Evolutionary conservation across 164 flowering plant species (phyloP).

Genomic region (Stephania yunnanensis): DNA sequence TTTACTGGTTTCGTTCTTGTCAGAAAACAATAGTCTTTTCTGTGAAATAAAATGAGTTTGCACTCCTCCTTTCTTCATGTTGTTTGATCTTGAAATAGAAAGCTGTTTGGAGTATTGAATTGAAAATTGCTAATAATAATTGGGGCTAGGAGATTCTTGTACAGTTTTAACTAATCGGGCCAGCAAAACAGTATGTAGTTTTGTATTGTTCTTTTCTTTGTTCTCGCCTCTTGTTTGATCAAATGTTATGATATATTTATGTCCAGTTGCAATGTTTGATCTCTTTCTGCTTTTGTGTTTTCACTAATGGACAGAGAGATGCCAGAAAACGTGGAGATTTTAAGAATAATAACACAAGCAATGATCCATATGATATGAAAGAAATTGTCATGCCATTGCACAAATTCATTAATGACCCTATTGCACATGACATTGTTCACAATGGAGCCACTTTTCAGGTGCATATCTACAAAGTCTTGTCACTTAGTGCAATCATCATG

Average conservation of each 20-base stretch:
- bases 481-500: neutral
- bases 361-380: constrained; percentile 57
- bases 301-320: constrained; percentile 57
- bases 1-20: neutral
- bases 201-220: neutral
- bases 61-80: neutral
- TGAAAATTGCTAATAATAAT: neutral
- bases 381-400: constrained; percentile 76
- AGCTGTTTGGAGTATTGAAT: neutral
- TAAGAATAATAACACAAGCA: constrained; percentile 15
- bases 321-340: constrained; percentile 34
- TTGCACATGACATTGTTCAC: constrained; percentile 77
- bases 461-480: neutral
- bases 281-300: neutral
- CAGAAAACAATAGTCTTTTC: neutral
- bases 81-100: neutral
- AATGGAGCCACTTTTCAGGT: constrained; percentile 99
- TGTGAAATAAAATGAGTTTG: neutral
- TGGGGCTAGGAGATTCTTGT: neutral
- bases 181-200: neutral
- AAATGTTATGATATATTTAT: neutral
- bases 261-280: neutral
- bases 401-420: constrained; percentile 61
- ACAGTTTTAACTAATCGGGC: neutral
- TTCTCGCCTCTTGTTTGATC: neutral